These are phyloP conservation scores for Ceratocystis papillata DNA, from an alignment of 2,329 filamentous ascomycete genomes.

Conservation along the genomic window DNA sequence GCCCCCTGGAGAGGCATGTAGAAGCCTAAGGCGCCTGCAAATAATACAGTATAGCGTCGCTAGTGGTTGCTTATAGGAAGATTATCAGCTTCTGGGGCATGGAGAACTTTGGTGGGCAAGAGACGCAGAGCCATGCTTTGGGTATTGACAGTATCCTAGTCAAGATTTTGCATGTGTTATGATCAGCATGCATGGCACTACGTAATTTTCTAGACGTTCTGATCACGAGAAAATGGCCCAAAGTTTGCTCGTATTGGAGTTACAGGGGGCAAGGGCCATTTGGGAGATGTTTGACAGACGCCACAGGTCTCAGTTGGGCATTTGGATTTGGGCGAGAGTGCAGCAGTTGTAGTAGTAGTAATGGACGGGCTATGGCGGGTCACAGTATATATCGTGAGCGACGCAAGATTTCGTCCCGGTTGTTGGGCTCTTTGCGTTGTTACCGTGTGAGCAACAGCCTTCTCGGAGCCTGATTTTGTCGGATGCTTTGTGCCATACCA, in stretches of 20 bases:
- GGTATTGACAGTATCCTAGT: background rate
- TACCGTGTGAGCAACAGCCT: too few relatives aligned
- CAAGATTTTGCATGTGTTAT: background rate
- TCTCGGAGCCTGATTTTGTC: too few relatives aligned
- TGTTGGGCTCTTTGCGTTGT: too few relatives aligned
- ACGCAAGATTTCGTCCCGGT: too few relatives aligned
- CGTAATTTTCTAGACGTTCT: background rate
- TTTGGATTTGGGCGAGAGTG: background rate
- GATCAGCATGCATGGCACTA: background rate
- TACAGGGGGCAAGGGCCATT: background rate
- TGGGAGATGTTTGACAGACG: background rate
- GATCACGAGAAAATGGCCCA: background rate
- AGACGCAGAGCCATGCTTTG: background rate
- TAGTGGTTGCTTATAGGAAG: background rate
- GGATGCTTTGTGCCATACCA: too few relatives aligned
- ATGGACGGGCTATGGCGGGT: background rate
- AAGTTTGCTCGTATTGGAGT: conserved; percentile 1
- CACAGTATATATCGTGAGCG: background rate
- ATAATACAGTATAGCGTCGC: background rate
- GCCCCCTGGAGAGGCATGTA: background rate
- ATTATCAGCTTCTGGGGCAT: background rate
- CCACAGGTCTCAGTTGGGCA: background rate
- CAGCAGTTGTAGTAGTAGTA: background rate
- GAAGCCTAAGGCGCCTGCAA: background rate
- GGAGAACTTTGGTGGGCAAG: background rate